Conservation (phyloP, 2,329 filamentous ascomycete genomes). For the Rhexocercosporidium sp. region DNA sequence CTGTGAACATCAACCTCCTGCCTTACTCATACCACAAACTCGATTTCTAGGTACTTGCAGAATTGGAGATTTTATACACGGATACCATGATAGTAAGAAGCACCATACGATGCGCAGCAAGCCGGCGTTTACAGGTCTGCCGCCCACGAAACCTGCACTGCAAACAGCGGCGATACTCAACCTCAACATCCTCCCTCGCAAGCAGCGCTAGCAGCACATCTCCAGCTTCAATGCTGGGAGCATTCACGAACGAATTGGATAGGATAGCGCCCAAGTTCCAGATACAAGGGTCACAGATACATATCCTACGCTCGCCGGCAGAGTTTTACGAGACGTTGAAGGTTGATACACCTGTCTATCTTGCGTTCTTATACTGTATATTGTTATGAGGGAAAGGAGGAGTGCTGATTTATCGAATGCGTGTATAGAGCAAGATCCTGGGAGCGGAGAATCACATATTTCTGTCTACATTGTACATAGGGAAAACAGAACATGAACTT, state of each 20-base stretch:
- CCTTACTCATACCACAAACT: not conserved
- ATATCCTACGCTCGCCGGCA: constrained; percentile 77
- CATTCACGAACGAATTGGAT: constrained; percentile 78
- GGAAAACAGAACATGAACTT: constrained; percentile 88
- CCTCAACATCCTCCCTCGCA: constrained; percentile 27
- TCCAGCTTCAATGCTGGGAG: constrained; percentile 59
- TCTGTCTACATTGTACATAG: constrained; percentile 95
- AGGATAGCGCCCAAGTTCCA: constrained; percentile 90
- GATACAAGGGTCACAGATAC: constrained; percentile 78
- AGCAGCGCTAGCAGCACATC: constrained; percentile 44
- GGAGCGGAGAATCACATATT: constrained; percentile 82
- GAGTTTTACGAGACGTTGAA: constrained; percentile 93
- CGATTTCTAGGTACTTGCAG: too few relatives aligned
- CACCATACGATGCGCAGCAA: constrained; percentile 41
- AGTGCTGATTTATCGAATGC: constrained; percentile 35
- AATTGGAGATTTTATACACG: not conserved
- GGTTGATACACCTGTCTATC: constrained; percentile 55
- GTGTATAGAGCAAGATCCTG: constrained; percentile 74
- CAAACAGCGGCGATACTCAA: constrained; percentile 41
- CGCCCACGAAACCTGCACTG: constrained; percentile 29
- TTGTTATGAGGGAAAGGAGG: not conserved
- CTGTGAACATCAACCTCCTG: not conserved
- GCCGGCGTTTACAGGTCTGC: constrained; percentile 36
- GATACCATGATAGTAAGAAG: constrained; percentile 44
- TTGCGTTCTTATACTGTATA: not conserved